These are phyloP conservation scores for Yarrowia galli DNA, from an alignment of 1,139 yeast species.

Conservation along the genomic window DNA sequence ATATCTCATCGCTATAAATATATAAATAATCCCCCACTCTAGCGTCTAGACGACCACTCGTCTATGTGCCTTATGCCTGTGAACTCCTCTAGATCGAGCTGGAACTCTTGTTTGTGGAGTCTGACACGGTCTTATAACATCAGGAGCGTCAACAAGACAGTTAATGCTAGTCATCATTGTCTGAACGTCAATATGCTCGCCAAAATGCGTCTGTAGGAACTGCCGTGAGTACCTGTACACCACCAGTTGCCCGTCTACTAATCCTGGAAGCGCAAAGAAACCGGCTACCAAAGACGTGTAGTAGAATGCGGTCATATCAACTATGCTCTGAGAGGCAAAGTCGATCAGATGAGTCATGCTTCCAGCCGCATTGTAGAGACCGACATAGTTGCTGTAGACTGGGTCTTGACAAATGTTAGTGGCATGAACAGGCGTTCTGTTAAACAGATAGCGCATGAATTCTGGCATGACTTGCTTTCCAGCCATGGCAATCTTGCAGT, in stretches of 20 bases:
- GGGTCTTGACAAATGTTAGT: constrained; percentile 4
- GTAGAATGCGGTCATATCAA: constrained; percentile 1
- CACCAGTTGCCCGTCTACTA: constrained; percentile 1
- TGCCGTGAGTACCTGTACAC: background rate
- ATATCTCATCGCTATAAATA: constrained; percentile 16
- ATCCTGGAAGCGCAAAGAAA: background rate
- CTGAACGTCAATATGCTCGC: background rate
- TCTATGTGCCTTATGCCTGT: background rate
- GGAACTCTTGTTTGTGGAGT: background rate
- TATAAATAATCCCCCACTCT: constrained; percentile 6
- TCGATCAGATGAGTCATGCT: constrained; percentile 12
- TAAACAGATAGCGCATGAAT: constrained; percentile 4
- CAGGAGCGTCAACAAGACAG: constrained; percentile 17
- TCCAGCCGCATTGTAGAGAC: background rate
- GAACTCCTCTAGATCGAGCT: background rate
- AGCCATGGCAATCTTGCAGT: constrained; percentile 10
- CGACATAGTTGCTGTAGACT: background rate
- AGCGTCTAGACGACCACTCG: constrained; percentile 3
- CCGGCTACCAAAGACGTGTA: background rate
- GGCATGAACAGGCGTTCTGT: constrained; percentile 2
- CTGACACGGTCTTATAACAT: background rate
- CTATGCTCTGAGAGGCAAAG: background rate
- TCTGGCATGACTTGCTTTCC: constrained; percentile 18
- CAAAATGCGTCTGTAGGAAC: background rate
- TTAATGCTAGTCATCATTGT: background rate